Conservation (phyloP, 257 asterid genomes). For the Catharanthus roseus region DNA sequence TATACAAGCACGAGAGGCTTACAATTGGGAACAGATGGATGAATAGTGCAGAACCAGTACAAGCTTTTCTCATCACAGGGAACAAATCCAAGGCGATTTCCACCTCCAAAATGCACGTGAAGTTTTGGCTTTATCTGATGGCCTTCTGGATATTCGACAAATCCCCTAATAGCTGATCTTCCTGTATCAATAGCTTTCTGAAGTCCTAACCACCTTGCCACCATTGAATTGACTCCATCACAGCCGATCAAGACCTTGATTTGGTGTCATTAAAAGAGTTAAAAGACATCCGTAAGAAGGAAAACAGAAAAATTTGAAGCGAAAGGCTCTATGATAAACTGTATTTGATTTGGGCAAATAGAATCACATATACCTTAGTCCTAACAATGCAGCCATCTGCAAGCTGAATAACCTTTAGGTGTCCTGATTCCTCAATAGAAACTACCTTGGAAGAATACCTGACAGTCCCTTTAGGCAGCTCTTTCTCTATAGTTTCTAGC, state of each 20-base stretch:
- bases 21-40: conserved; percentile 42
- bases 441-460: conserved; percentile 71
- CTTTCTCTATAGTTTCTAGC: conserved; percentile 50
- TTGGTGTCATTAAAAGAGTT: background rate
- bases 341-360: background rate
- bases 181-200: conserved; percentile 39
- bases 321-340: background rate
- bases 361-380: conserved; percentile 41
- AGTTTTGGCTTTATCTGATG: conserved; percentile 55
- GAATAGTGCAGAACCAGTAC: conserved; percentile 72
- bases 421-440: conserved; percentile 56
- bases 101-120: conserved; percentile 51
- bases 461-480: conserved; percentile 60
- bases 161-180: conserved; percentile 69
- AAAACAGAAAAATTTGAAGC: background rate
- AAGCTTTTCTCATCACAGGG: conserved; percentile 58
- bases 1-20: conserved; percentile 19
- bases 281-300: background rate
- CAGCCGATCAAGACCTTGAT: conserved; percentile 73
- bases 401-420: conserved; percentile 57
- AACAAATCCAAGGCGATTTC: conserved; percentile 50
- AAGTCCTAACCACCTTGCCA: conserved; percentile 71
- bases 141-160: conserved; percentile 46
- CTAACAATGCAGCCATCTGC: conserved; percentile 58
- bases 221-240: conserved; percentile 74